phyloP scores from a whole-genome alignment of 2,329 filamentous ascomycete species.

The Stemphylium beticola region DNA sequence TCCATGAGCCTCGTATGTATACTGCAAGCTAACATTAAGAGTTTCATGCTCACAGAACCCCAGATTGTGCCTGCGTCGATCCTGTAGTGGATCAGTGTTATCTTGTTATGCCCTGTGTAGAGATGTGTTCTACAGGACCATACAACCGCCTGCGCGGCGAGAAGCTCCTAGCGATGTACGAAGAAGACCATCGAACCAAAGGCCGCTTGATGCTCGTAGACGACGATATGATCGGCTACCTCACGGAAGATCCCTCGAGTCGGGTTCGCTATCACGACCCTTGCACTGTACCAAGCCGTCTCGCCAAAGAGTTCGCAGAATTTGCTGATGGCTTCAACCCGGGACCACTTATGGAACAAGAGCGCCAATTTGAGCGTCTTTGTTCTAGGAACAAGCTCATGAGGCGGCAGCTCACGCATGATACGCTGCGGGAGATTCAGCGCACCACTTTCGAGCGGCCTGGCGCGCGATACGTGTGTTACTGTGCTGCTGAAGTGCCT shows the following conservation, averaged over 20 bases:
- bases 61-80: slow-evolving; percentile 25
- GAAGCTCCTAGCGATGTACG: slow-evolving; percentile 25
- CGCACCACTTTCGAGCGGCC: background rate
- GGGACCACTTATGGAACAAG: slow-evolving; percentile 26
- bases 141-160: slow-evolving; percentile 28
- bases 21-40: background rate
- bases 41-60: background rate
- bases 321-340: slow-evolving; percentile 9
- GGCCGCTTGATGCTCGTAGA: slow-evolving; percentile 35
- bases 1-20: slow-evolving; percentile 27
- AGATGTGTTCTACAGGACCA: slow-evolving; percentile 21
- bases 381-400: slow-evolving; percentile 17
- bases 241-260: slow-evolving; percentile 3
- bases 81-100: slow-evolving; percentile 28
- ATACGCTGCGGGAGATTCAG: slow-evolving; percentile 15
- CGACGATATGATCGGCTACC: slow-evolving; percentile 21
- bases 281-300: slow-evolving; percentile 13
- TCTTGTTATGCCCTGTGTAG: slow-evolving; percentile 22
- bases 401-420: slow-evolving; percentile 8
- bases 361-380: slow-evolving; percentile 20
- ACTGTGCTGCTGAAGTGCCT: slow-evolving; percentile 19
- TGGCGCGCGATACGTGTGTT: slow-evolving; percentile 21
- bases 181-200: slow-evolving; percentile 21
- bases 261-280: background rate
- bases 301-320: slow-evolving; percentile 20